Evolutionary conservation across 2,329 filamentous ascomycete species (phyloP).

Genomic region (Penicillium decumbens): DNA sequence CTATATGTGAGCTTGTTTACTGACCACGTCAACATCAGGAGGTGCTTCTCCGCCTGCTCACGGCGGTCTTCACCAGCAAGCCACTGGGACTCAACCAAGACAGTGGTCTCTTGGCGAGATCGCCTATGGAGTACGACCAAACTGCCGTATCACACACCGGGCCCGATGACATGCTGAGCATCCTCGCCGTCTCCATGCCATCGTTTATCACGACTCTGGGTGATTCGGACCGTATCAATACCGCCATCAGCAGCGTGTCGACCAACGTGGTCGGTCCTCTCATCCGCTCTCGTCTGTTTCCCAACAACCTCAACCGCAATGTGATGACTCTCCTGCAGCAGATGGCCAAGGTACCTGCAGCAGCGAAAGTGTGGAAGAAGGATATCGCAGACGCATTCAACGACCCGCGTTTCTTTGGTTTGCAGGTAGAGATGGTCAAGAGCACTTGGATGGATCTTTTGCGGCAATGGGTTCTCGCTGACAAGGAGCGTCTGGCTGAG

Average conservation of each 20-base stretch:
- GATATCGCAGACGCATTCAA: conserved; percentile 91
- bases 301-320: conserved; percentile 70
- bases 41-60: conserved; percentile 77
- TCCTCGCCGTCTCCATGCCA: conserved; percentile 73
- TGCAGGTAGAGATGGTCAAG: conserved; percentile 60
- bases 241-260: conserved; percentile 74
- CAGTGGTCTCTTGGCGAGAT: conserved; percentile 38
- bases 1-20: conserved; percentile 3
- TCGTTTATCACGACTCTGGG: conserved; percentile 77
- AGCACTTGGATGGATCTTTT: conserved; percentile 77
- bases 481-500: conserved; percentile 85
- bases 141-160: conserved; percentile 42
- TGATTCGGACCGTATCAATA: conserved; percentile 76
- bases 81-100: conserved; percentile 69
- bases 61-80: conserved; percentile 89
- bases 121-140: conserved; percentile 40
- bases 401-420: conserved; percentile 78
- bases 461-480: conserved; percentile 74
- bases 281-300: conserved; percentile 79
- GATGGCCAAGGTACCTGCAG: conserved; percentile 69
- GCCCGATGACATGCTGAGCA: conserved; percentile 71
- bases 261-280: conserved; percentile 75
- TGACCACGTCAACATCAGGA: conserved; percentile 55
- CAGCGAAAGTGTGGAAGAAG: conserved; percentile 87
- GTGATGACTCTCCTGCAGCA: conserved; percentile 71